phyloP scores from a whole-genome alignment of 768 basidiomycete species.

The Lentinula lateritia region DNA sequence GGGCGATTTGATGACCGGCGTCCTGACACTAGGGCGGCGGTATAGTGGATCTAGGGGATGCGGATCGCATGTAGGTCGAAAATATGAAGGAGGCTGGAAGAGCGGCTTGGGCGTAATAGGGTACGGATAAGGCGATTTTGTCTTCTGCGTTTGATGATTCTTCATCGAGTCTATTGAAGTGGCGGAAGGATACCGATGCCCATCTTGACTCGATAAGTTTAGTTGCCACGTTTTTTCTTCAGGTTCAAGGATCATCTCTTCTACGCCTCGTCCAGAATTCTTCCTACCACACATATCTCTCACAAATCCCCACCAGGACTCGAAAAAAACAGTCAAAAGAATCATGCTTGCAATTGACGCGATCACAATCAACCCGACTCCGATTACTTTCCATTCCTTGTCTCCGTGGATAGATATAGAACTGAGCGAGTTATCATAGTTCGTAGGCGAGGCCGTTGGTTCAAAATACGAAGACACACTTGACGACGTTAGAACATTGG shows the following conservation, averaged over 20 bases:
- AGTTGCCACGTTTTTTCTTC: slow-evolving; percentile 56
- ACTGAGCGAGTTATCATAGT: slow-evolving; percentile 12
- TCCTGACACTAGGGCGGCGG: slow-evolving; percentile 25
- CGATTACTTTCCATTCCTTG: slow-evolving; percentile 64
- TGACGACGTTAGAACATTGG: background rate
- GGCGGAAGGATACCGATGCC: slow-evolving; percentile 42
- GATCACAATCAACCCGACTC: slow-evolving; percentile 60
- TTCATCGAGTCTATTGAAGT: slow-evolving; percentile 31
- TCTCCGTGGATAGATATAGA: slow-evolving; percentile 36
- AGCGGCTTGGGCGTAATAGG: slow-evolving; percentile 12
- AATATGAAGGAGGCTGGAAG: slow-evolving; percentile 14
- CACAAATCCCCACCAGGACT: slow-evolving; percentile 63
- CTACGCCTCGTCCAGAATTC: slow-evolving; percentile 27
- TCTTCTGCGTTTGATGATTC: slow-evolving; percentile 17
- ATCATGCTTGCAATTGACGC: slow-evolving; percentile 50
- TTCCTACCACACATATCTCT: slow-evolving; percentile 40
- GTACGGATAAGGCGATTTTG: background rate
- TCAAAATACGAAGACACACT: background rate
- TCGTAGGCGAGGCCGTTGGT: slow-evolving; percentile 4
- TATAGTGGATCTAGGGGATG: slow-evolving; percentile 30
- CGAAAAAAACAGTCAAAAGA: slow-evolving; percentile 61
- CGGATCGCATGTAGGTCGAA: slow-evolving; percentile 21
- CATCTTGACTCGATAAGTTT: slow-evolving; percentile 39
- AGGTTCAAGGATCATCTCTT: slow-evolving; percentile 63
- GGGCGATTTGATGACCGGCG: background rate